A percentile compares a stretch with the other conserved stretches of the same genome.
phyloP scores from a whole-genome alignment of 768 basidiomycete species.

The Pholiota conissans region DNA sequence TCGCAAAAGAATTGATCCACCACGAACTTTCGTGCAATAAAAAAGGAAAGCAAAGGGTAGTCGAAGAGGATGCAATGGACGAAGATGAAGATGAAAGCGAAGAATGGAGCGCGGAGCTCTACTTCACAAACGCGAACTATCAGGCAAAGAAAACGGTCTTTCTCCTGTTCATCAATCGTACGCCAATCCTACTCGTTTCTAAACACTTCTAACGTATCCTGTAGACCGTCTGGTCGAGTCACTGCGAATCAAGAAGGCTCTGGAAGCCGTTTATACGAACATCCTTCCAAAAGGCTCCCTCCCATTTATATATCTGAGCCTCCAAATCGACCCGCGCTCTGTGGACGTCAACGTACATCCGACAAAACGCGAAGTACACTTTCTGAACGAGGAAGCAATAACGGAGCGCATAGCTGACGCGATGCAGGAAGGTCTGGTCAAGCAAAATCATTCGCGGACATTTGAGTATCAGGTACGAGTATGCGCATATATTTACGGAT shows the following conservation, averaged over 20 bases:
- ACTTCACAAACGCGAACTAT: constrained; percentile 86
- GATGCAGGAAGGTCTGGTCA: constrained; percentile 65
- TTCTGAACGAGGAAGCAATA: constrained; percentile 87
- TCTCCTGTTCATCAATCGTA: constrained; percentile 94
- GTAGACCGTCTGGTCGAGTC: constrained; percentile 93
- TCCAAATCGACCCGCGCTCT: constrained; percentile 81
- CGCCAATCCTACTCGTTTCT: constrained; percentile 23
- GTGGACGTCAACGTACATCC: constrained; percentile 99
- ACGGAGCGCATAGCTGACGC: constrained; percentile 73
- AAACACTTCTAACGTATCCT: not conserved
- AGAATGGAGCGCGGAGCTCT: constrained; percentile 70
- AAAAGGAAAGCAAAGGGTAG: constrained; percentile 18
- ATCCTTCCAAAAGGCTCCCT: constrained; percentile 87
- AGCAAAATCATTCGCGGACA: constrained; percentile 61
- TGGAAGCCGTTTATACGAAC: constrained; percentile 83
- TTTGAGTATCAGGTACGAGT: constrained; percentile 70
- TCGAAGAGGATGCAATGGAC: constrained; percentile 32
- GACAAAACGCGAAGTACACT: constrained; percentile 95
- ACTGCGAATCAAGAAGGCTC: constrained; percentile 76
- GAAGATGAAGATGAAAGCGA: constrained; percentile 23
- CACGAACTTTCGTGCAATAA: constrained; percentile 35
- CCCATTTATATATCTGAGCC: constrained; percentile 91
- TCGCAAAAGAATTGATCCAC: constrained; percentile 74
- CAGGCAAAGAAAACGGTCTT: constrained; percentile 85
- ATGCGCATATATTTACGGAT: not conserved